Percentiles rank a stretch among this genome's conserved stretches.
These are phyloP conservation scores for Pleurotus tuber-regium DNA, from an alignment of 768 basidiomycete genomes.

Conservation along the genomic window DNA sequence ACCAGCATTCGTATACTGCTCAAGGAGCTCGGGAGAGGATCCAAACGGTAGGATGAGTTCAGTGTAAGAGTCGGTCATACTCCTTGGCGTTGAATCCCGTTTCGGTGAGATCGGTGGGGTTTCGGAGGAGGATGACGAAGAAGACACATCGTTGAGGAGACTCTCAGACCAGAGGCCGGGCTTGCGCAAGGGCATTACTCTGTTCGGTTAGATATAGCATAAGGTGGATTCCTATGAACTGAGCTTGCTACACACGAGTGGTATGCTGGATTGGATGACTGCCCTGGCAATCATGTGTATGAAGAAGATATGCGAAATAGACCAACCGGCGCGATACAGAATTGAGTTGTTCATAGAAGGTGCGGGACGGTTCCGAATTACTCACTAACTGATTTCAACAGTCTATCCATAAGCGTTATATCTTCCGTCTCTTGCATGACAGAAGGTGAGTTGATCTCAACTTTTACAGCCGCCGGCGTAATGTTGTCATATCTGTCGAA, in stretches of 20 bases:
- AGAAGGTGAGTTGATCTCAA: slow-evolving; percentile 22
- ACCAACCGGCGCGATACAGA: too few relatives aligned
- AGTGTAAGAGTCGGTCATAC: slow-evolving; percentile 73
- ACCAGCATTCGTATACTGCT: slow-evolving; percentile 67
- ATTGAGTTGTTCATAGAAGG: not conserved
- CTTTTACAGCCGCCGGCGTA: too few relatives aligned
- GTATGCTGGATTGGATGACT: slow-evolving; percentile 50
- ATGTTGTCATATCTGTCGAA: too few relatives aligned
- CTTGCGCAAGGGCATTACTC: slow-evolving; percentile 55
- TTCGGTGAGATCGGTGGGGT: slow-evolving; percentile 12
- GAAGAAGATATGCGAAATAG: not conserved
- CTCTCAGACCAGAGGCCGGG: slow-evolving; percentile 58
- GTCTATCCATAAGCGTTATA: slow-evolving; percentile 53
- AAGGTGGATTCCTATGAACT: not conserved
- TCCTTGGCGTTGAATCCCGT: slow-evolving; percentile 38
- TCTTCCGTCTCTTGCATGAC: slow-evolving; percentile 55
- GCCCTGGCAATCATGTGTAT: slow-evolving; percentile 29
- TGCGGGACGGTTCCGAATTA: slow-evolving; percentile 4
- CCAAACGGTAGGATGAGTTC: slow-evolving; percentile 65
- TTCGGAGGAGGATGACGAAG: slow-evolving; percentile 12
- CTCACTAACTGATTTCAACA: slow-evolving; percentile 59
- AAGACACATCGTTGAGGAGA: slow-evolving; percentile 34
- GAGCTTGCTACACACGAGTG: slow-evolving; percentile 38
- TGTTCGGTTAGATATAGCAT: slow-evolving; percentile 22
- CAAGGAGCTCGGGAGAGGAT: slow-evolving; percentile 54